phyloP scores from a whole-genome alignment of 2,329 filamentous ascomycete species.

The Ophiostoma sp. region DNA sequence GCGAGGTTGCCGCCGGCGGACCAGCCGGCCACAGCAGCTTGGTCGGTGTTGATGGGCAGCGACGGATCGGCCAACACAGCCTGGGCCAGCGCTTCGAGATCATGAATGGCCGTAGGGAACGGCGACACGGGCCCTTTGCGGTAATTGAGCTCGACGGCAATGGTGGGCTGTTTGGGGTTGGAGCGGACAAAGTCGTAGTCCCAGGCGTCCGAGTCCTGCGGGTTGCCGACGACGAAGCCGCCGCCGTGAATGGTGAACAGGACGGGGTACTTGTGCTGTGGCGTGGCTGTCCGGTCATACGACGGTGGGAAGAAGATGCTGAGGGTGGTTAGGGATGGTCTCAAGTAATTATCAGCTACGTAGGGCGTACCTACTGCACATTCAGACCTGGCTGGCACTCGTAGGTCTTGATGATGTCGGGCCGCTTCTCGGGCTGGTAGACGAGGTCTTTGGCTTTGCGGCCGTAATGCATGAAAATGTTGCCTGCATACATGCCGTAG shows the following conservation, averaged over 20 bases:
- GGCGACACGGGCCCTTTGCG: conserved; percentile 45
- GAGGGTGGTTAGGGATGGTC: background rate
- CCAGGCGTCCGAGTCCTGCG: conserved; percentile 49
- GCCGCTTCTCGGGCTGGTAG: background rate
- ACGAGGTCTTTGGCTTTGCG: background rate
- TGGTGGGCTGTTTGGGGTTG: conserved; percentile 38
- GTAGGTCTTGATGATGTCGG: conserved; percentile 31
- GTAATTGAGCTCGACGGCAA: conserved; percentile 53
- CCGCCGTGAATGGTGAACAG: conserved; percentile 55
- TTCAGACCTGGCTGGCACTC: conserved; percentile 26
- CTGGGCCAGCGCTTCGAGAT: conserved; percentile 46
- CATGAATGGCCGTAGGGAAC: conserved; percentile 48
- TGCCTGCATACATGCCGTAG: conserved; percentile 23
- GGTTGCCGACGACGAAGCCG: conserved; percentile 48
- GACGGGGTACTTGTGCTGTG: conserved; percentile 39
- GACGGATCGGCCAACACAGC: conserved; percentile 45
- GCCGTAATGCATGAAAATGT: conserved; percentile 12
- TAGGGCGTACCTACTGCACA: conserved; percentile 21
- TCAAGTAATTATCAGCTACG: background rate
- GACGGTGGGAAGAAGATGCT: conserved; percentile 45
- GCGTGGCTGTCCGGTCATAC: conserved; percentile 35
- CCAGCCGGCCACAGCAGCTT: conserved; percentile 49
- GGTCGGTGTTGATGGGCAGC: conserved; percentile 47
- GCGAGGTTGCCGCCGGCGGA: conserved; percentile 54
- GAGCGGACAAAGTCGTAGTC: conserved; percentile 45